A percentile compares a stretch with the other conserved stretches of the same genome.
phyloP scores from a whole-genome alignment of 208 protist species.

The Trypanosoma congolense region DNA sequence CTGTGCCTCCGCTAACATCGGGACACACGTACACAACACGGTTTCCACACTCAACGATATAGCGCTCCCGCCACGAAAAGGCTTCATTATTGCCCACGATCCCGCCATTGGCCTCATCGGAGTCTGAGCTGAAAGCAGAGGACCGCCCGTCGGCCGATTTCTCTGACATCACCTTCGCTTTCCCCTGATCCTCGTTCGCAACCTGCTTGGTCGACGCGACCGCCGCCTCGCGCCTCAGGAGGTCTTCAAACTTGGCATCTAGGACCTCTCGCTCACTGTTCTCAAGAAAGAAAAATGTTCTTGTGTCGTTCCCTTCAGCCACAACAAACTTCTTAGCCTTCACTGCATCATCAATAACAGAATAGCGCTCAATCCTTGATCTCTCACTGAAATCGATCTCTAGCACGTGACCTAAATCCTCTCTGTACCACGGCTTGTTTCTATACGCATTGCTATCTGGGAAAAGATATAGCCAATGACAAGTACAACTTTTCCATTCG shows the following conservation, averaged over 20 bases:
- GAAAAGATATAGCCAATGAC: constrained; percentile 75
- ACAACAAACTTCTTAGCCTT: constrained; percentile 41
- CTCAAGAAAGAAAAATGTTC: constrained; percentile 55
- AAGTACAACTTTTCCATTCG: constrained; percentile 55
- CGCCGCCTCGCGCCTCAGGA: constrained; percentile 52
- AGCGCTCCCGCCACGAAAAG: constrained; percentile 55
- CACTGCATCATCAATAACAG: constrained; percentile 58
- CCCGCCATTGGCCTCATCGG: constrained; percentile 1
- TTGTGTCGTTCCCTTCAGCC: constrained; percentile 5
- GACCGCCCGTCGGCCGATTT: constrained; percentile 4
- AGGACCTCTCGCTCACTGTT: constrained; percentile 46
- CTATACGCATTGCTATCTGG: constrained; percentile 40
- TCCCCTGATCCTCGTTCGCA: background rate
- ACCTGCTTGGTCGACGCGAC: constrained; percentile 3
- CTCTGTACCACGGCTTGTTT: constrained; percentile 18
- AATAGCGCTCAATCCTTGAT: constrained; percentile 49
- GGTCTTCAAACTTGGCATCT: constrained; percentile 51
- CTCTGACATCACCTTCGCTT: constrained; percentile 2
- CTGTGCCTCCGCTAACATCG: constrained; percentile 30
- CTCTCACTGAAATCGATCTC: constrained; percentile 39
- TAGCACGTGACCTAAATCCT: constrained; percentile 30
- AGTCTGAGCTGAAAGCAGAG: background rate
- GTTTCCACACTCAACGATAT: constrained; percentile 61
- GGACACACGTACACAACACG: constrained; percentile 58
- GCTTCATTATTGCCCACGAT: constrained; percentile 43